Evolutionary conservation across 257 asterid genomes (phyloP).

Genomic region (Misopates orontium): DNA sequence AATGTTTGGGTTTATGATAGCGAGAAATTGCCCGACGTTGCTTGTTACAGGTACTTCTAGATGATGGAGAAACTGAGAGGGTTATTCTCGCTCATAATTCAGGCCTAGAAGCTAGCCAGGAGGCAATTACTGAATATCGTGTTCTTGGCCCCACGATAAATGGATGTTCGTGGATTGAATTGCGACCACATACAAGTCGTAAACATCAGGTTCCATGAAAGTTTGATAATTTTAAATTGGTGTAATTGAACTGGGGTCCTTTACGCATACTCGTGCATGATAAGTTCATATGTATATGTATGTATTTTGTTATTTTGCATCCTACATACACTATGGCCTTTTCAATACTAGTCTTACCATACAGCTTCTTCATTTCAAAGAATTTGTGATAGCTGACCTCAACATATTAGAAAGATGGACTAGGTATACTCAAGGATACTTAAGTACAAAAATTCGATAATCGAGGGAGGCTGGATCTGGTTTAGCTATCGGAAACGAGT

Average conservation of each 20-base stretch:
- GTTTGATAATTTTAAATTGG: not conserved
- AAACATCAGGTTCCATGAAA: conserved; percentile 76
- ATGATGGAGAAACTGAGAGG: conserved; percentile 83
- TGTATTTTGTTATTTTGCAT: not conserved
- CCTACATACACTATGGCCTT: not conserved
- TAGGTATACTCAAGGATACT: not conserved
- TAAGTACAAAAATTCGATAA: not conserved
- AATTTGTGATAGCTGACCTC: not conserved
- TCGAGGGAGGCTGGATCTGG: not conserved
- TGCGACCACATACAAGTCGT: conserved; percentile 71
- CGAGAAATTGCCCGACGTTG: conserved; percentile 10
- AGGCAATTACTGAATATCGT: conserved; percentile 82
- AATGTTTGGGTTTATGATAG: conserved; percentile 15
- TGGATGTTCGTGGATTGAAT: conserved; percentile 95
- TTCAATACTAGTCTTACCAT: not conserved
- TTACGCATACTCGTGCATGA: no score
- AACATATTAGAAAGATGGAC: not conserved
- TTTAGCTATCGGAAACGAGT: not conserved
- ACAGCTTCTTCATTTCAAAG: not conserved
- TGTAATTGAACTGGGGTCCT: not conserved
- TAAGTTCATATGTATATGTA: not conserved
- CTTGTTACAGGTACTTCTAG: conserved; percentile 65
- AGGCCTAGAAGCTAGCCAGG: conserved; percentile 81
- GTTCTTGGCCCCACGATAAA: conserved; percentile 90
- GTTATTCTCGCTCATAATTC: conserved; percentile 73